phyloP scores from a whole-genome alignment of 75 land plant genomes.

The Chamaecyparis obtusa region DNA sequence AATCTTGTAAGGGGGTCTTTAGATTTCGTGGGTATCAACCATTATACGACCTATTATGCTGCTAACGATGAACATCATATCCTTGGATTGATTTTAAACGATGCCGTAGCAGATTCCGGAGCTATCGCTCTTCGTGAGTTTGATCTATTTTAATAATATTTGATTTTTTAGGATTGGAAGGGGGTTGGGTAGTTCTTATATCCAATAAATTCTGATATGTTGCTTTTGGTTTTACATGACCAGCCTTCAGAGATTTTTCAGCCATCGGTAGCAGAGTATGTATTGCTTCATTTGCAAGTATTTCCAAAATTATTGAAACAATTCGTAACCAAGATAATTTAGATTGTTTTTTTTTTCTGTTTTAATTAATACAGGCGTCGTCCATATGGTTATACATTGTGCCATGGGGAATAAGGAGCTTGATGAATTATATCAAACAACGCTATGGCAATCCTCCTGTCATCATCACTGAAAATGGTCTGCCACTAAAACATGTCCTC shows the following conservation, averaged over 20 bases:
- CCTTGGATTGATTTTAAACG: slow-evolving; percentile 32
- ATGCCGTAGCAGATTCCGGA: slow-evolving; percentile 48
- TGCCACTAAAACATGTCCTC: neutral
- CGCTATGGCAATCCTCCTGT: slow-evolving; percentile 70
- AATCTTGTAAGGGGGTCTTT: slow-evolving; percentile 52
- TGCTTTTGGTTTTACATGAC: too few relatives aligned
- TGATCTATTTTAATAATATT: too few relatives aligned
- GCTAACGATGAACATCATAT: slow-evolving; percentile 22
- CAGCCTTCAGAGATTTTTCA: too few relatives aligned
- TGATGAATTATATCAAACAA: slow-evolving; percentile 61
- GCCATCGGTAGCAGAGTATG: too few relatives aligned
- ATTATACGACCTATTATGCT: slow-evolving; percentile 70
- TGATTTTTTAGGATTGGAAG: too few relatives aligned
- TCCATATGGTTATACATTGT: slow-evolving; percentile 78
- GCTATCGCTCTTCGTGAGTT: slow-evolving; percentile 47
- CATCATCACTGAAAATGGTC: slow-evolving; percentile 79
- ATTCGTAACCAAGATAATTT: neutral
- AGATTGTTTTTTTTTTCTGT: neutral
- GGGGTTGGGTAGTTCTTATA: too few relatives aligned
- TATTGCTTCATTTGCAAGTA: too few relatives aligned
- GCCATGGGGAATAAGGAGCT: slow-evolving; percentile 64
- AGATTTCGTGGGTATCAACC: slow-evolving; percentile 79
- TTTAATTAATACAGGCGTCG: slow-evolving; percentile 44
- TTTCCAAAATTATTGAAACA: neutral
- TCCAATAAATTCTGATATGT: too few relatives aligned